Conservation (phyloP, 2,329 filamentous ascomycete species). For the Colletotrichum sp. region DNA sequence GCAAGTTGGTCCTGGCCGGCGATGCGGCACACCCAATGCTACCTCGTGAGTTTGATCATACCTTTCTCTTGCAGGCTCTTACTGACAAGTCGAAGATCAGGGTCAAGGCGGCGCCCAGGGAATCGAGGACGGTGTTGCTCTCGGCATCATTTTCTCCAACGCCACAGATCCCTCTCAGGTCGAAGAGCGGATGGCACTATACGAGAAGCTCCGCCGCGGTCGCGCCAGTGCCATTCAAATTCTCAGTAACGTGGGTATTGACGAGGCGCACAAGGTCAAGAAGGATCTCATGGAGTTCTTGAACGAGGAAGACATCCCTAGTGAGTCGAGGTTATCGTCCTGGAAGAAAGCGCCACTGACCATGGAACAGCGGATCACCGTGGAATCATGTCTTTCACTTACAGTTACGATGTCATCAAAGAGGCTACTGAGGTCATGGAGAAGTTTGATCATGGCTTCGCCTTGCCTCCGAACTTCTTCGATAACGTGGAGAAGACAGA, state of each 20-base stretch:
- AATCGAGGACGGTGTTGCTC: slow-evolving; percentile 38
- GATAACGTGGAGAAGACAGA: background rate
- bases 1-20: slow-evolving; percentile 35
- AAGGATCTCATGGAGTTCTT: slow-evolving; percentile 32
- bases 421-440: slow-evolving; percentile 23
- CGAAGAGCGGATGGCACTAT: slow-evolving; percentile 26
- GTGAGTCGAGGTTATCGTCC: slow-evolving; percentile 21
- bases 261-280: slow-evolving; percentile 31
- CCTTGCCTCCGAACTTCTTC: slow-evolving; percentile 25
- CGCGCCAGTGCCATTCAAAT: slow-evolving; percentile 41
- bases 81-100: slow-evolving; percentile 31
- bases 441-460: slow-evolving; percentile 20
- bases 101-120: slow-evolving; percentile 41
- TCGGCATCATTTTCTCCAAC: slow-evolving; percentile 32
- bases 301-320: slow-evolving; percentile 31
- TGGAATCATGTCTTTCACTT: slow-evolving; percentile 20
- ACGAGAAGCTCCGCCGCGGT: slow-evolving; percentile 28
- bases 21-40: slow-evolving; percentile 44
- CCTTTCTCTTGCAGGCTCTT: background rate
- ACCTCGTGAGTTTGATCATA: slow-evolving; percentile 30
- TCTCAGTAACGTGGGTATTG: slow-evolving; percentile 40
- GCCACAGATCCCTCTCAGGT: slow-evolving; percentile 24
- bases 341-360: background rate
- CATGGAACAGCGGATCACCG: background rate
- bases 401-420: slow-evolving; percentile 25